Base-by-base conservation (phyloP, 768 basidiomycete species). In the Tulasnella sp. region DNA sequence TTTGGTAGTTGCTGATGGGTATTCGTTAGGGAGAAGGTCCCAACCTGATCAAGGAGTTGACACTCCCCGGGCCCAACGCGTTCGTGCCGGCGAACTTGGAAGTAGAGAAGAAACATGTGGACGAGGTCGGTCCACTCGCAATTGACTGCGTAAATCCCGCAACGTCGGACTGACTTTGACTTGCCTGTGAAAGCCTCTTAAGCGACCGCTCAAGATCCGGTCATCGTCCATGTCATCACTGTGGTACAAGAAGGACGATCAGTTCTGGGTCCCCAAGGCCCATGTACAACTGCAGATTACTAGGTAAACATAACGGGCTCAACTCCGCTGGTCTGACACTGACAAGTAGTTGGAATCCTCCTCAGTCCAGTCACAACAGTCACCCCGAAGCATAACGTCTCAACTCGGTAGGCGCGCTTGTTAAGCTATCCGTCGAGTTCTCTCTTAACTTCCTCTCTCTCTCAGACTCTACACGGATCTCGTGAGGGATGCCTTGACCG, bases 231-330 rank as follows among this genome's bases (percentile, higher is more conserved):
- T 85, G 26, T 86, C 85, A 3, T 78, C 83, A 11, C 73, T 98
- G 2, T 99, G 95, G 94, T 82, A 93, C 73, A 99, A 99, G 76
- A 93, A 93, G 69, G 96, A 99, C 69, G 95, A 99, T 70, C 80
- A 77, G 62, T 99, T 96, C 75, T 95, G 91, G 87, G 82, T 95
- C 9, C 96, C 96, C 0, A 90, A 88, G 68, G 91, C 92, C 1
- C 78, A 81, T 63, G 78, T 86, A 21, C 73, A 85, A 58, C 77
- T 97, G 56, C 81, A 88, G 64, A 74, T 94, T 47, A 79, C 85
- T 65, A 88, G 81, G 88, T 86, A 68, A 21, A 72, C 67, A 41
- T 38, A 41, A 38, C 21, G 7, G 8, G 47, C 4, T 51, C 10
- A 7, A 5, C n/a, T 10, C 47, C 47, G 10, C 7, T 5, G n/a